phyloP scores from a whole-genome alignment of 108 stramenopile genomes.

The Nitzschia sp. region DNA sequence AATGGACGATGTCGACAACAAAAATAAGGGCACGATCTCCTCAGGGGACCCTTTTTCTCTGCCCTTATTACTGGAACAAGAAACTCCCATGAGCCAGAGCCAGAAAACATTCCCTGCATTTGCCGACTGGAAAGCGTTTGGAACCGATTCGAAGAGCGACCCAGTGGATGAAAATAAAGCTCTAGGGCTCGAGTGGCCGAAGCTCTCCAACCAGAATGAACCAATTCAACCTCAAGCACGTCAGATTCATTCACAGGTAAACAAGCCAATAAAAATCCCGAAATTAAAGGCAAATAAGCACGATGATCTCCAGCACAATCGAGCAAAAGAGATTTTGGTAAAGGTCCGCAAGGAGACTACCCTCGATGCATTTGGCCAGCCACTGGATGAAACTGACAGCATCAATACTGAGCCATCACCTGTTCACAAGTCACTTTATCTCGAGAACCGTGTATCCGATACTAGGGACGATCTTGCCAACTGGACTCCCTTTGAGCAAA shows the following conservation, averaged over 20 bases:
- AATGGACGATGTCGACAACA: not conserved
- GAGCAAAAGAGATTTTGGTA: slow-evolving; percentile 2
- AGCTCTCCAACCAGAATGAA: not conserved
- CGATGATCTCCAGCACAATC: slow-evolving; percentile 6
- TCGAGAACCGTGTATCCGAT: too few relatives aligned
- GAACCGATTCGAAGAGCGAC: not conserved
- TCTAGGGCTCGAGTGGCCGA: not conserved
- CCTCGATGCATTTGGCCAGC: not conserved
- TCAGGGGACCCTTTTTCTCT: not conserved
- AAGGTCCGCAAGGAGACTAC: not conserved
- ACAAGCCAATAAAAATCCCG: not conserved
- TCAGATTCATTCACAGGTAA: not conserved
- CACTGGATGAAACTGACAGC: not conserved
- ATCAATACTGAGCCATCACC: too few relatives aligned
- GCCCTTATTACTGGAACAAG: too few relatives aligned
- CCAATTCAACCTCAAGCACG: not conserved
- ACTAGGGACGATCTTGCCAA: not conserved
- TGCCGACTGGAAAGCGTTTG: not conserved
- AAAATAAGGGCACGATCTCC: not conserved
- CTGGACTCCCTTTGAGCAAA: slow-evolving; percentile 1
- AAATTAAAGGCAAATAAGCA: slow-evolving; percentile 7
- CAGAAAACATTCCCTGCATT: not conserved
- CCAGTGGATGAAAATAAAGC: not conserved
- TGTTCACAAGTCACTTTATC: too few relatives aligned
- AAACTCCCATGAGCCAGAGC: too few relatives aligned